Evolutionary conservation across 805 yeast species (phyloP).

Genomic region (Metschnikowia henanensis): DNA sequence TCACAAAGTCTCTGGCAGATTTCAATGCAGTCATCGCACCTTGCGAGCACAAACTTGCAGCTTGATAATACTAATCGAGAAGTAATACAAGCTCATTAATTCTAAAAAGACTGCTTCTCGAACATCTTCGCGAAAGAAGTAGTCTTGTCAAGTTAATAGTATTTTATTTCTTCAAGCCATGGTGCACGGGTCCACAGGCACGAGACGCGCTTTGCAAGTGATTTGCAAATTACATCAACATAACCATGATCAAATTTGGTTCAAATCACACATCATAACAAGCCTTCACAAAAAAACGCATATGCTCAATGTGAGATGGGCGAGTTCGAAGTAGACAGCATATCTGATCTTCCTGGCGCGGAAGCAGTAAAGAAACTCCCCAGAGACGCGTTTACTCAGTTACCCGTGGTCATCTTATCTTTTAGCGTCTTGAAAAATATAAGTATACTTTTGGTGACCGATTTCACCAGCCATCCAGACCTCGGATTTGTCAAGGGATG

Average conservation of each 20-base stretch:
- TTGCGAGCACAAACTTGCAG: too few relatives aligned
- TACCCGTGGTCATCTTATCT: conserved; percentile 19
- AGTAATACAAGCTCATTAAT: too few relatives aligned
- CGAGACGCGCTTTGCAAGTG: background rate
- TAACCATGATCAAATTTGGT: too few relatives aligned
- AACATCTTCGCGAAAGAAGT: too few relatives aligned
- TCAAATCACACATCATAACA: too few relatives aligned
- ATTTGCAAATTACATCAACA: too few relatives aligned
- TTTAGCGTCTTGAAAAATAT: conserved; percentile 2
- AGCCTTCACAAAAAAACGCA: background rate
- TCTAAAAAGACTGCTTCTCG: too few relatives aligned
- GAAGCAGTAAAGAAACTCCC: background rate
- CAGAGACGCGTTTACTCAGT: background rate
- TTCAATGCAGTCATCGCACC: too few relatives aligned
- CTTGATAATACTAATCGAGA: too few relatives aligned
- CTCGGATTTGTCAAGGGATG: conserved; percentile 8
- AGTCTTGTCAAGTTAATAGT: too few relatives aligned
- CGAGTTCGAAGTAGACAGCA: background rate
- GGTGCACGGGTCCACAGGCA: background rate
- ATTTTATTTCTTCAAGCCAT: background rate
- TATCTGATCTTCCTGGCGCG: conserved; percentile 1
- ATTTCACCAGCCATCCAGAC: conserved; percentile 15
- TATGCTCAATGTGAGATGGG: background rate
- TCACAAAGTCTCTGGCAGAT: too few relatives aligned
- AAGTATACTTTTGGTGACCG: conserved; percentile 19